Evolutionary conservation across 2,329 filamentous ascomycete species (phyloP).

Genomic region (Pyricularia sp.): DNA sequence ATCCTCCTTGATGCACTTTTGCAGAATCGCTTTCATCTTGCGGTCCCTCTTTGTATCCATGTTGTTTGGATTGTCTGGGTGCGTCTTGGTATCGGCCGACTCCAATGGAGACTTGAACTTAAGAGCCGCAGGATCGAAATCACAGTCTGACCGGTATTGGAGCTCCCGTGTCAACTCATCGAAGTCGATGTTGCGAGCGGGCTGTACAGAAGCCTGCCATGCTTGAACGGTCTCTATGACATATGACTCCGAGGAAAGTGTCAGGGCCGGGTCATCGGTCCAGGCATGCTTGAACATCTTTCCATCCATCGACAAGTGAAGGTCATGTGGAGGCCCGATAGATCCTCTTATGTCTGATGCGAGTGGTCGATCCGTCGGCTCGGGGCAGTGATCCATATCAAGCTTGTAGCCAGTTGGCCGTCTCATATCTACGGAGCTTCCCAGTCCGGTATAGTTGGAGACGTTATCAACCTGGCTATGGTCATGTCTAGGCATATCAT

Average conservation of each 20-base stretch:
- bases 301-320: slow-evolving; percentile 4
- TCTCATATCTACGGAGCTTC: neutral
- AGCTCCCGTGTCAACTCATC: neutral
- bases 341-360: neutral
- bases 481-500: neutral
- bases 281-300: slow-evolving; percentile 9
- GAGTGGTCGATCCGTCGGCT: neutral
- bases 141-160: neutral
- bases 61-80: neutral
- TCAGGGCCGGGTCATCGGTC: slow-evolving; percentile 11
- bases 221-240: neutral
- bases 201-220: neutral
- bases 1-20: neutral
- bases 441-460: neutral
- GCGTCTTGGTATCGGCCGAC: neutral
- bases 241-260: neutral
- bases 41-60: neutral
- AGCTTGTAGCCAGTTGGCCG: neutral
- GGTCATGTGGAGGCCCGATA: neutral
- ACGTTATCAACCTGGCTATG: neutral
- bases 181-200: neutral
- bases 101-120: neutral
- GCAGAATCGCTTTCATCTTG: neutral
- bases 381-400: neutral
- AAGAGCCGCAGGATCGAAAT: neutral